Evolutionary conservation across 2,329 filamentous ascomycete genomes (phyloP).

Genomic region (Cordyceps fumosorosea): DNA sequence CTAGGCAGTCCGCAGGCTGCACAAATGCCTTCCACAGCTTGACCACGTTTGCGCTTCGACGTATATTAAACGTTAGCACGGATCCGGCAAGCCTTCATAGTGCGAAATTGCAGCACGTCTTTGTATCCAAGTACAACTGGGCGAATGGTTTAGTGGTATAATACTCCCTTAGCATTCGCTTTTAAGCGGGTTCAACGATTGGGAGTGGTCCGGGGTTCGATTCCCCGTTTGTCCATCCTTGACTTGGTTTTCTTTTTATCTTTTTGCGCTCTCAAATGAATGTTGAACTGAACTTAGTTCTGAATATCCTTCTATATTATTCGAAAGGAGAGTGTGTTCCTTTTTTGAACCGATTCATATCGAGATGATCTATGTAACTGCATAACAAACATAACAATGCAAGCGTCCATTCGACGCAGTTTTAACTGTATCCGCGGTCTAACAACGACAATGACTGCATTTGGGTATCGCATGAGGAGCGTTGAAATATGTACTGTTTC

Average conservation of each 20-base stretch:
- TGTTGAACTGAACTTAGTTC: no score
- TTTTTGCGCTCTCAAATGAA: not conserved
- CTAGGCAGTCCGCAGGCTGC: no score
- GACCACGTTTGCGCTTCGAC: no score
- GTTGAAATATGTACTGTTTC: not conserved
- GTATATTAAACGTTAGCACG: no score
- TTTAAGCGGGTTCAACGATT: not conserved
- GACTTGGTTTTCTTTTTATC: not conserved
- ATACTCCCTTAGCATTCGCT: constrained; percentile 2
- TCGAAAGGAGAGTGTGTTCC: not conserved
- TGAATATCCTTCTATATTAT: no score
- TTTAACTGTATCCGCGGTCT: not conserved
- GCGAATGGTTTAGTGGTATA: constrained; percentile 9
- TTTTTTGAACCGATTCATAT: not conserved
- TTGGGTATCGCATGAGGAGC: not conserved
- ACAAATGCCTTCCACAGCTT: no score
- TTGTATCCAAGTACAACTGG: not conserved
- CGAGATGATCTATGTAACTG: no score
- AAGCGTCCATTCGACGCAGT: not conserved
- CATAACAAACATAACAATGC: not conserved
- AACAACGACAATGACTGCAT: not conserved
- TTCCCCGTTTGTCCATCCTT: constrained; percentile 14
- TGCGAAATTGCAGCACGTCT: not conserved
- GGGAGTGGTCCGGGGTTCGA: constrained; percentile 16
- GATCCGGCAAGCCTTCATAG: not conserved